Evolutionary conservation across 2,329 filamentous ascomycete genomes (phyloP), one percentile per base, ranked within the genome.

Genomic region (Fusarium sp.): DNA sequence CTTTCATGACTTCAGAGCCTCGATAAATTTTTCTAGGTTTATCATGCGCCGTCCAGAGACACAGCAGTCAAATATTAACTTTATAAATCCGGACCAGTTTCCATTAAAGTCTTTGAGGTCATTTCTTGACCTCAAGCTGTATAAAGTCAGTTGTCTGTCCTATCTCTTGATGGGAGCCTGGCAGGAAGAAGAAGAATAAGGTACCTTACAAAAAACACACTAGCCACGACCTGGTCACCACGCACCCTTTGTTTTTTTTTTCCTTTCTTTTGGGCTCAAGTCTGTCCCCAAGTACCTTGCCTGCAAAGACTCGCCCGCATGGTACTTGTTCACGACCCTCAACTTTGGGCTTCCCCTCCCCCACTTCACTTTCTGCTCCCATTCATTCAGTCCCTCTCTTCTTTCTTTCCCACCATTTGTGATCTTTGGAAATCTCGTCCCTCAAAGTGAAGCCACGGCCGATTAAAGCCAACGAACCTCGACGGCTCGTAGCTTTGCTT

Each of bases 291-390:
- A 53, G 70, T 72, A 72, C 41, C 49, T 42, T 38, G 7, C 18
- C 61, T n/a, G 70, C 70, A 72, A 57, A 20, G 20, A 9, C 38
- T 58, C 12, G 67, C 67, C 1, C 25, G 14, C 2, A 9, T 20
- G 58, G 44, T 71, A 73, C 70, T 33, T 73, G n/a, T 22, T 20
- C 60, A 49, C 42, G 67, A 55, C 56, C 65, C 60, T 71, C 54
- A 57, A 58, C 64, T 63, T 73, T 58, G 64, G 72, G 71, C 71
- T 72, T 71, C 75, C 74, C 74, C 71, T 72, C 74, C 74, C 75
- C 75, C 75, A 76, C 75, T 69, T 71, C 67, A 61, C 60, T 75
- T 72, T 76, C 70, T 53, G 50, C 65, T 73, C 66, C 63, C 70
- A 69, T 65, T 56, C 62, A 72, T 73, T 65, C 64, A 68, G 17